Base-by-base conservation (phyloP, 257 asterid species). In the Perilla frutescens region DNA sequence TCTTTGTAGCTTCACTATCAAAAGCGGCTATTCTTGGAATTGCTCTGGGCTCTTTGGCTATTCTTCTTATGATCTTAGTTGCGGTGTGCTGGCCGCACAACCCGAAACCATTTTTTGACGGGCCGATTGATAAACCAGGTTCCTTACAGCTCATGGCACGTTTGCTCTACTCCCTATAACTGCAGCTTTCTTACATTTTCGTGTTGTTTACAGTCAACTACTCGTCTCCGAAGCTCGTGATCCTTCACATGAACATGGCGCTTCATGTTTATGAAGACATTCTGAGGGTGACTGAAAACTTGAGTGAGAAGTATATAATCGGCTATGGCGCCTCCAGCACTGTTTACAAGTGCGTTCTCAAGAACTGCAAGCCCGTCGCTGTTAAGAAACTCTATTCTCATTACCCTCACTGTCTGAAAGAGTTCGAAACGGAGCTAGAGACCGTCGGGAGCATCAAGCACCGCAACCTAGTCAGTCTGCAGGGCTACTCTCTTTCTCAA, bases 321-420 rank as follows among this genome's bases (percentile, higher is more conserved):
- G 98, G 98, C n/a, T 84, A 79, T 57, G 97, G 98, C 43, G 97
- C 97, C n/a, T 93, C 98, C 20, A 93, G 98, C 83, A 93, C 96
- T 0, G 98, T 93, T 26, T 93, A 93, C 60, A 93, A 93, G 83
- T 93, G 98, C 34, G 91, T 89, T 8, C 91, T 93, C 13, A 93
- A 93, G 76, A 91, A 93, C 80, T 91, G 98, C 87, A 83, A 77
- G 80, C 96, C 96, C 1, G 96, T 93, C 55, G 98, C 98, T 14
- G 76, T 93, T 14, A 93, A 93, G 86, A 91, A 91, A 79, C 87
- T 91, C 47, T 88, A 87, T 50, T 81, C 98, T 70, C 93, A 85
- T 48, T 76, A 81, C 73, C 84, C 96, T 0, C 85, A 85, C 40
- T 78, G 90, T 83, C 74, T 82, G n/a, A 91, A 91, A 77, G 96